Evolutionary conservation across 208 protist genomes (phyloP).

Genomic region (Wallacemonas sp.): DNA sequence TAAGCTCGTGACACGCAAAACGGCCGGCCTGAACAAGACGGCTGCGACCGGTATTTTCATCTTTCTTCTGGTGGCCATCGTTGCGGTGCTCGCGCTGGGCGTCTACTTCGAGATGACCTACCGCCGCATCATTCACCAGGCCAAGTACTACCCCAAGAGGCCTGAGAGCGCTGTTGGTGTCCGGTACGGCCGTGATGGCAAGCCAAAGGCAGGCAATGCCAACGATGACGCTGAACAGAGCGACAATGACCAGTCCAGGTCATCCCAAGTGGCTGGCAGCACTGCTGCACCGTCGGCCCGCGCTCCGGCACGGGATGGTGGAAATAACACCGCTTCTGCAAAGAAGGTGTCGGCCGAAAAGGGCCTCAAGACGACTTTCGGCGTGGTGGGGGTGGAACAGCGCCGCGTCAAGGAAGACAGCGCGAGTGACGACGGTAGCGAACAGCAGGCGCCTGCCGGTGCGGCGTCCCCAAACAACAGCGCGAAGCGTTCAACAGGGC

Average conservation of each 20-base stretch:
- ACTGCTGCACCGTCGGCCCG: neutral
- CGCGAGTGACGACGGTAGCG: conserved; percentile 17
- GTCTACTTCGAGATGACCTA: conserved; percentile 75
- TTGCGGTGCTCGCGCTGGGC: conserved; percentile 46
- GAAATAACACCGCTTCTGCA: no score
- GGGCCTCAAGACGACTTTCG: conserved; percentile 59
- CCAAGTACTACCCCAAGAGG: conserved; percentile 65
- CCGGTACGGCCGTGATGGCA: conserved; percentile 56
- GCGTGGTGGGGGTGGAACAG: conserved; percentile 55
- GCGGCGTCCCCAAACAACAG: conserved; percentile 2
- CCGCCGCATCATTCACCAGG: conserved; percentile 63
- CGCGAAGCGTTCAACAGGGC: conserved; percentile 7
- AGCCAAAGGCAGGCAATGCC: conserved; percentile 24
- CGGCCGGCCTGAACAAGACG: conserved; percentile 35
- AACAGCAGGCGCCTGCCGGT: neutral
- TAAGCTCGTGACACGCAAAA: conserved; percentile 22
- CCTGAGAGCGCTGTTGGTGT: conserved; percentile 52
- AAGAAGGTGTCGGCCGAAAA: conserved; percentile 4
- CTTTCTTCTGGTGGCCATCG: conserved; percentile 50
- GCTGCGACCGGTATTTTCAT: conserved; percentile 63
- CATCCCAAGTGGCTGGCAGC: neutral
- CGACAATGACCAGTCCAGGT: neutral
- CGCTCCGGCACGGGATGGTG: neutral
- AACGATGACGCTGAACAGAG: conserved; percentile 8
- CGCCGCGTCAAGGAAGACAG: conserved; percentile 36